Evolutionary conservation across 257 asterid species (phyloP).

Genomic region (Agastache rugosa): DNA sequence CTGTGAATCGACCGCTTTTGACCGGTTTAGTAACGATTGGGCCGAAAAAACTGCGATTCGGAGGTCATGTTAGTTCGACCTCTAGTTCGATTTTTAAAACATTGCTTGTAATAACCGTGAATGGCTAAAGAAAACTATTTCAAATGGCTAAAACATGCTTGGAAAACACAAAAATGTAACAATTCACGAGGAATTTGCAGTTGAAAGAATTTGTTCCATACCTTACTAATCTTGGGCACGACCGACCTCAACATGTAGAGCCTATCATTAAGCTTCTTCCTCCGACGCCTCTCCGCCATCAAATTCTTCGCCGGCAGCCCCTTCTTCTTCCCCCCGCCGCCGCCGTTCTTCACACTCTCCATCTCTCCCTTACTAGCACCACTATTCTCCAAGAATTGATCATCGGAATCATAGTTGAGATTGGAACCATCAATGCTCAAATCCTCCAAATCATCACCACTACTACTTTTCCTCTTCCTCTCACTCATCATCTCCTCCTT

Average conservation of each 20-base stretch:
- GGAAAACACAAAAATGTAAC: background rate
- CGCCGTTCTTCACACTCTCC: constrained; percentile 50
- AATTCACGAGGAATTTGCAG: constrained; percentile 50
- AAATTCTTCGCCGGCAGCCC: constrained; percentile 94
- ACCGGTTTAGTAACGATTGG: too few relatives aligned
- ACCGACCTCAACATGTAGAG: constrained; percentile 92
- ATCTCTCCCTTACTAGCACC: constrained; percentile 28
- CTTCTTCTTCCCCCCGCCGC: constrained; percentile 68
- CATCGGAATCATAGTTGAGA: constrained; percentile 81
- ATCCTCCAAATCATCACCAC: constrained; percentile 72
- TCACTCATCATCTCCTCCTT: constrained; percentile 38
- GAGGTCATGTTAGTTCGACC: too few relatives aligned
- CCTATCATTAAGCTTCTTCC: constrained; percentile 97
- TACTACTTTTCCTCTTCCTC: constrained; percentile 59
- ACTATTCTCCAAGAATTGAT: constrained; percentile 53
- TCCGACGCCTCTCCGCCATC: constrained; percentile 95
- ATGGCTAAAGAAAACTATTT: constrained; percentile 27
- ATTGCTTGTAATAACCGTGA: constrained; percentile 22
- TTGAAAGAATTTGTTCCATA: too few relatives aligned
- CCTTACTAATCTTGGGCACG: constrained; percentile 99
- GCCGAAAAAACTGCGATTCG: too few relatives aligned
- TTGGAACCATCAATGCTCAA: constrained; percentile 75
- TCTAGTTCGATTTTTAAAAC: too few relatives aligned
- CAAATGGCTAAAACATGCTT: constrained; percentile 44
- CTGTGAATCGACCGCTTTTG: too few relatives aligned